Base-by-base conservation (phyloP, 2,329 filamentous ascomycete genomes). In the Periconia macrospinosa region DNA sequence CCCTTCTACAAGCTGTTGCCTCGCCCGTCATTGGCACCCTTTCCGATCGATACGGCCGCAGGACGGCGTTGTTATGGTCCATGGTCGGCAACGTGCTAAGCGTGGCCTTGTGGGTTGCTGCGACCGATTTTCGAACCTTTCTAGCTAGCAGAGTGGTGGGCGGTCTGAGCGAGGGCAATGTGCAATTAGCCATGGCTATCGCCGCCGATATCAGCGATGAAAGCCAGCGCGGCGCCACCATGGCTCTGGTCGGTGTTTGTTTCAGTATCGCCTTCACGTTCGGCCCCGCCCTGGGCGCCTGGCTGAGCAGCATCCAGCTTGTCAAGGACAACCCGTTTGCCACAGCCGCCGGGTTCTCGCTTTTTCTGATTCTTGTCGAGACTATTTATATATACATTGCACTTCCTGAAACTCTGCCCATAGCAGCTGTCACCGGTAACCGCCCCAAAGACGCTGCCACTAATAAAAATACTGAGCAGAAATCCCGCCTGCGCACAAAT, bases 261-360 rank as follows among this genome's bases (percentile, higher is more conserved):
- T 99, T 99, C 78, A 96, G 91, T 57, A 87, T 99, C 62, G 94
- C 94, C 17, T 99, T 99, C 72, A 99, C 94, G 0, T 95, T 97
- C 71, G 94, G 94, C 0, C 94, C 94, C 0, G 92, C 92, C 10
- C 82, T 99, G 8, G 94, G 94, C 55, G 94, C 94, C 2, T 93
- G 86, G 71, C 79, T 99, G 19, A 89, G 90, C 59, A 88, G 84
- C 48, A 86, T 96, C 57, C 85, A 86, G 14, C 85, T 86, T 6
- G 88, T 97, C 20, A 86, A 88, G 2, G 88, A 88, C 23, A 99
- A 99, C 70, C 94, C 94, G 0, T 99, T 99, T 73, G 93, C 92
- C 7, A 91, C 91, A 0, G 92, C 94, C 1, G 94, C 94, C 0
- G 90, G 89, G 0, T 91, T 97, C 60, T 95, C 90, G 15, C 80